Evolutionary conservation across 2,329 filamentous ascomycete species (phyloP), one percentile per base, ranked within the genome.

Genomic region (Juglanconis juglandina): DNA sequence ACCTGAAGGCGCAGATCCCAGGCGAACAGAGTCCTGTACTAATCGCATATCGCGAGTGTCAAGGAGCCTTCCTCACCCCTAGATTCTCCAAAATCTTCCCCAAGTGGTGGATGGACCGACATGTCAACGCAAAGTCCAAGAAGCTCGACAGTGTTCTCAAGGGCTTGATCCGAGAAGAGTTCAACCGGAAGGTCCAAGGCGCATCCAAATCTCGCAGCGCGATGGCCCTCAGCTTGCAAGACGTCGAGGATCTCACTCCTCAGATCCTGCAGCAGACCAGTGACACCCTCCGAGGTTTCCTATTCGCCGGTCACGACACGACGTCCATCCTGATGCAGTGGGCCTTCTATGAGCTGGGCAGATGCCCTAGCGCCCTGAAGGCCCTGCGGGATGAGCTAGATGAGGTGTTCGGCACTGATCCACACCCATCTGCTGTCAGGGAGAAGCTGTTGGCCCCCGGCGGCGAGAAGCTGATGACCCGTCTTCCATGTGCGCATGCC

Each of bases 261-360:
- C 59, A 67, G 2, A 51, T 72, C 9, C 33, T 76, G 6, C 39
- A 66, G 14, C 63, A 68, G 32, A 73, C 72, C 2, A 68, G 67
- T 24, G 72, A 75, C 56, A 73, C 76, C 59, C 63, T 77, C 34
- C 73, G 72, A 58, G 71, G 70, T 0, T 77, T 78, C 62, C 65
- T 77, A 2, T 74, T 78, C 37, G 75, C 73, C 1, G 75, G 76
- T 1, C 75, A 77, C 47, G 76, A 78, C 61, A 76, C 76, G 4
- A 75, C 73, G 2, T 71, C 70, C 37, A 73, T 70, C 58, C 65
- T 72, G 2, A 63, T 77, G 0, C 66, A 71, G 5, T 77, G 73
- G 72, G 63, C 67, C 0, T 68, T 74, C 24, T 76, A 77, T 62
- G 69, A 75, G 57, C 67, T 77, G 0, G 69, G 70, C 4, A 68